Evolutionary conservation across 2,329 filamentous ascomycete genomes (phyloP).

Genomic region (Colletotrichum theobromicola): DNA sequence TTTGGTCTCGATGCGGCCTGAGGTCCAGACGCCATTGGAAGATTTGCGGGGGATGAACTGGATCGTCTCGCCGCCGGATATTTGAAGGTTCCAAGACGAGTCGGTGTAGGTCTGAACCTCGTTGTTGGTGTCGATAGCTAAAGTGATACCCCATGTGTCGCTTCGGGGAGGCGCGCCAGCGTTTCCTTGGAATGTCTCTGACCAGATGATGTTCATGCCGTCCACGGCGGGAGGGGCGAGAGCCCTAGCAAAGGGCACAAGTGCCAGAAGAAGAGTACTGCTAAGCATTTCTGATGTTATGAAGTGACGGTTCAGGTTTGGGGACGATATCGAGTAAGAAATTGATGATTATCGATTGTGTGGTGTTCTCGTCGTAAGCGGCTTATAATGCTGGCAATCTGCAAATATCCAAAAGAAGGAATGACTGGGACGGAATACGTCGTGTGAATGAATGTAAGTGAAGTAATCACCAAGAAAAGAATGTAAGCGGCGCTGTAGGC

Average conservation of each 20-base stretch:
- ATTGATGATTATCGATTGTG: background rate
- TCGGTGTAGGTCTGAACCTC: slow-evolving; percentile 56
- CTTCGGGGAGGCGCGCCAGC: slow-evolving; percentile 41
- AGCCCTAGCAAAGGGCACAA: slow-evolving; percentile 32
- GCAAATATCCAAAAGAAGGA: background rate
- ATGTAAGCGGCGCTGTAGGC: slow-evolving; percentile 8
- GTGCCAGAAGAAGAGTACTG: slow-evolving; percentile 15
- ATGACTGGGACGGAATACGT: background rate
- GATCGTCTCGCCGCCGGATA: slow-evolving; percentile 54
- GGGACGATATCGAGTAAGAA: background rate
- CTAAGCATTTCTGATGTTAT: background rate
- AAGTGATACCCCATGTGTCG: slow-evolving; percentile 47
- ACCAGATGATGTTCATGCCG: slow-evolving; percentile 49
- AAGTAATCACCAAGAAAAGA: slow-evolving; percentile 15
- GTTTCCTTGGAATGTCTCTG: slow-evolving; percentile 48
- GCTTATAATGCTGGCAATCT: background rate
- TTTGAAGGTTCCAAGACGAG: slow-evolving; percentile 51
- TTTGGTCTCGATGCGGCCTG: slow-evolving; percentile 57
- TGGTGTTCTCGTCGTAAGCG: background rate
- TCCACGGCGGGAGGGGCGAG: slow-evolving; percentile 40
- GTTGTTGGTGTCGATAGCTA: slow-evolving; percentile 52
- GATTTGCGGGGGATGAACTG: slow-evolving; percentile 55
- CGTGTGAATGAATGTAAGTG: background rate
- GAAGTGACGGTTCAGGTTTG: background rate
- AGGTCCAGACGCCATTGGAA: slow-evolving; percentile 52